Base-by-base conservation (phyloP, 768 basidiomycete species). In the Tricholoma furcatifolium region DNA sequence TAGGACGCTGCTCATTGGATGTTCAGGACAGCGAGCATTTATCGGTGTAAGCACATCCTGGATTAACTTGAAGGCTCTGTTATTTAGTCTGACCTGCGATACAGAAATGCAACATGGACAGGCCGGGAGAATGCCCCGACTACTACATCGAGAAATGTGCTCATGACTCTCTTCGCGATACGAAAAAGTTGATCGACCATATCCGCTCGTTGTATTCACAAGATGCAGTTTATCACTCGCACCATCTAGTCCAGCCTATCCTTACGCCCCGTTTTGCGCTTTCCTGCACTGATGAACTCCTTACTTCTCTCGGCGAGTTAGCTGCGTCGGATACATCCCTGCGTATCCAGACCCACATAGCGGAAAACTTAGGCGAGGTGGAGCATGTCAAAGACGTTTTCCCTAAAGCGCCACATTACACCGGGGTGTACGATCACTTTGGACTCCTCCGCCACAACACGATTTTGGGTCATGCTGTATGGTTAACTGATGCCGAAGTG, bases 221-320 rank as follows among this genome's bases (percentile, higher is more conserved):
- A 6, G 61, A 70, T 24, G 48, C 63, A 21, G 52, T 59, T 23
- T 60, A 64, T 42, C 57, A 68, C 17, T 56, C 61, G 18, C 63
- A 65, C 51, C 76, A 82, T 2, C 82, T 95, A 6, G 88, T 98
- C 9, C 89, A 90, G 51, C 96, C 96, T 4, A 84, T 93, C 62
- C 71, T 98, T 40, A 98, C 96, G 0, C 96, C 96, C 12, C 89
- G 96, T n/a, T 98, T 98, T 67, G 96, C 96, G 18, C 88, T 98
- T 53, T 85, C 91, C 10, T 96, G 93, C 69, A 84, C 93, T 0
- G 67, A 76, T 12, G 71, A 80, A n/a, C 81, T 95, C 30, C 77
- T 98, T 44, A 43, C 63, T 1, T 68, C 71, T 4, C 75, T 98
- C 4, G 84, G 88, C 8, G 59, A 70, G 4, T 69, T 96, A 36